These are phyloP conservation scores for Lipomyces starkeyi DNA, from an alignment of 805 yeast species.

Conservation along the genomic window DNA sequence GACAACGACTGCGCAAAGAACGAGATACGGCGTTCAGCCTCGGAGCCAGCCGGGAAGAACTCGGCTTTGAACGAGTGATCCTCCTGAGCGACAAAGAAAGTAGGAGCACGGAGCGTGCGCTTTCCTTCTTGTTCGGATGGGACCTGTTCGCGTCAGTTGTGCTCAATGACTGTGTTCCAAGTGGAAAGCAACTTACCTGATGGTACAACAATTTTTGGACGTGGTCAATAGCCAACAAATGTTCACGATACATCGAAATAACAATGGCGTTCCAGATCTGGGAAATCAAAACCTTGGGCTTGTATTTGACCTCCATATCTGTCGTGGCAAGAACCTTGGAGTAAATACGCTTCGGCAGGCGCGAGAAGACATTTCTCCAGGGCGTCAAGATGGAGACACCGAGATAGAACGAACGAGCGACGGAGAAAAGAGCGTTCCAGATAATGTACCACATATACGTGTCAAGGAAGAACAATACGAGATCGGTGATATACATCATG, in stretches of 20 bases:
- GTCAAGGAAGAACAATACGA: conserved; percentile 96
- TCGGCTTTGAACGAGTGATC: conserved; percentile 93
- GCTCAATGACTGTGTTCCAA: background rate
- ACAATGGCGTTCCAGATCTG: conserved; percentile 99
- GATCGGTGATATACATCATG: conserved; percentile 89
- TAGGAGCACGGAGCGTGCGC: conserved; percentile 98
- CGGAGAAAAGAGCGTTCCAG: conserved; percentile 91
- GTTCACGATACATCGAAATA: conserved; percentile 99
- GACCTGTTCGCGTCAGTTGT: conserved; percentile 50
- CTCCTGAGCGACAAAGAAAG: conserved; percentile 97
- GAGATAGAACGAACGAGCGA: conserved; percentile 96
- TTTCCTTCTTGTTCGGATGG: conserved; percentile 98
- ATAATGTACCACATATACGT: conserved; percentile 98
- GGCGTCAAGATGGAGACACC: conserved; percentile 99
- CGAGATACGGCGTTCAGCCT: conserved; percentile 99
- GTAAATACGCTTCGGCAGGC: conserved; percentile 98
- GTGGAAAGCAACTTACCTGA: conserved; percentile 53
- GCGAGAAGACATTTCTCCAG: conserved; percentile 98
- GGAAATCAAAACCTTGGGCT: conserved; percentile 96
- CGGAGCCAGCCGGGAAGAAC: conserved; percentile 95
- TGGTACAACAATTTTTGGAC: conserved; percentile 97
- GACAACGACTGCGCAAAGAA: conserved; percentile 99
- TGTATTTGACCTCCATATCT: conserved; percentile 98
- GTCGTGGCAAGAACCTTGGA: conserved; percentile 97
- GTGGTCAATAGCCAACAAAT: conserved; percentile 95